A percentile compares a stretch with the other conserved stretches of the same genome.
phyloP scores from a whole-genome alignment of 371 early-diverging fungal genomes.

The Paraphysoderma sedebokerense region DNA sequence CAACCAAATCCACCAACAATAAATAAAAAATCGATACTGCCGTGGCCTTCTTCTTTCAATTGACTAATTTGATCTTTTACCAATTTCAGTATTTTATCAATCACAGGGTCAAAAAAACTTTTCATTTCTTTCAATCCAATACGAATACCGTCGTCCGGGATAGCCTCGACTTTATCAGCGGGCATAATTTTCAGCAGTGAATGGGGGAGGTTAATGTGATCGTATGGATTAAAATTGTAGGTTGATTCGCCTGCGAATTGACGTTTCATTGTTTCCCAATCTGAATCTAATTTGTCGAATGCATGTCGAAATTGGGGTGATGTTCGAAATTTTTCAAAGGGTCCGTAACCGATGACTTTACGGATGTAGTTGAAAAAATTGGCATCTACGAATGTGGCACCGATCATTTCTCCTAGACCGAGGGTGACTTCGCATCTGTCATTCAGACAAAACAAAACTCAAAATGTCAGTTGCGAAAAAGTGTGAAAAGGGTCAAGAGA shows the following conservation, averaged over 20 bases:
- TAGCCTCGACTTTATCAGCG: neutral
- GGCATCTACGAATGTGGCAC: neutral
- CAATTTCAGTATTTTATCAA: neutral
- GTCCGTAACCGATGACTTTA: neutral
- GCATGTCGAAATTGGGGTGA: neutral
- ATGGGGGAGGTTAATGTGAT: neutral
- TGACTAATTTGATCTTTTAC: neutral
- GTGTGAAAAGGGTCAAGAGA: too few relatives aligned
- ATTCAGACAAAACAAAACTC: too few relatives aligned
- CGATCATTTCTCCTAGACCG: neutral
- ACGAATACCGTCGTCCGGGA: neutral
- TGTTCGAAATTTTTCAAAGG: neutral
- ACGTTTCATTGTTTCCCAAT: neutral
- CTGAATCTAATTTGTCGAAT: neutral
- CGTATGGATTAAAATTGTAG: neutral
- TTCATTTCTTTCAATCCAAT: neutral
- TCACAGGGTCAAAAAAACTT: neutral
- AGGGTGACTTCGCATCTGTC: neutral
- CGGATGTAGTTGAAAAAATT: neutral
- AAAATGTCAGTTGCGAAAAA: too few relatives aligned
- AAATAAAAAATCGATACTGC: neutral
- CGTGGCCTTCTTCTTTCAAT: neutral
- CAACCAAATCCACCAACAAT: conserved; percentile 1
- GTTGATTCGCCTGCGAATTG: neutral
- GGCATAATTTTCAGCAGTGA: neutral